phyloP scores from a whole-genome alignment of 345 rosid genomes.

The Arabis hirsuta region DNA sequence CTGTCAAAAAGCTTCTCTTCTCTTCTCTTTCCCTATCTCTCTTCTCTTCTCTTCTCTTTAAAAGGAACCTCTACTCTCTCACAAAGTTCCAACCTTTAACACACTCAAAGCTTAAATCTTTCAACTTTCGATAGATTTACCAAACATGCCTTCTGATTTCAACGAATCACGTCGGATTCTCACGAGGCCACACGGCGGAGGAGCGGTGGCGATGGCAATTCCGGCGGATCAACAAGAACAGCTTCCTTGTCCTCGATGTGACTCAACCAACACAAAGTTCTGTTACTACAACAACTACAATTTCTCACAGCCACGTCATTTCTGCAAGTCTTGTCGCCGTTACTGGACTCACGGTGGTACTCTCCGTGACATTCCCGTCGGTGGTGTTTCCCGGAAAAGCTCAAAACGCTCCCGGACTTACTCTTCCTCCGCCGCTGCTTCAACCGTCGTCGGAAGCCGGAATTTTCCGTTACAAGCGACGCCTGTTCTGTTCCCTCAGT shows the following conservation, averaged over 20 bases:
- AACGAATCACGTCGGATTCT: slow-evolving; percentile 43
- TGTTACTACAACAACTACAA: slow-evolving; percentile 98
- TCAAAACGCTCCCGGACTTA: slow-evolving; percentile 77
- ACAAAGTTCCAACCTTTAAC: slow-evolving; percentile 22
- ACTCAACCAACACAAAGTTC: slow-evolving; percentile 89
- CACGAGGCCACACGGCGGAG: slow-evolving; percentile 40
- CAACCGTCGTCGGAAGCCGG: slow-evolving; percentile 28
- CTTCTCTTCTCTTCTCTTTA: slow-evolving; percentile 36
- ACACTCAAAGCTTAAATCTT: background rate
- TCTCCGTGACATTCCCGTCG: slow-evolving; percentile 91
- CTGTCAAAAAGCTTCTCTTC: slow-evolving; percentile 41
- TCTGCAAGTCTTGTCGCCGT: slow-evolving; percentile 94
- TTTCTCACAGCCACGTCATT: slow-evolving; percentile 98
- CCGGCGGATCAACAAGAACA: slow-evolving; percentile 75
- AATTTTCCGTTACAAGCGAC: slow-evolving; percentile 52
- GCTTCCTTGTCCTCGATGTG: slow-evolving; percentile 92
- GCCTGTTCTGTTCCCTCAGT: slow-evolving; percentile 58
- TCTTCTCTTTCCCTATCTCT: slow-evolving; percentile 20
- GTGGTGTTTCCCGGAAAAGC: slow-evolving; percentile 87
- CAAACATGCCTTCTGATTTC: slow-evolving; percentile 60
- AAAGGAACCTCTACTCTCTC: slow-evolving; percentile 31
- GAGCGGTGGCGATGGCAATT: slow-evolving; percentile 48
- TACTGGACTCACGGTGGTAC: slow-evolving; percentile 99
- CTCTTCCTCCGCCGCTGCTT: slow-evolving; percentile 11
- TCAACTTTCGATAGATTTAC: background rate